These are phyloP conservation scores for Candida nonsorbophila DNA, from an alignment of 805 yeast genomes.

Conservation along the genomic window DNA sequence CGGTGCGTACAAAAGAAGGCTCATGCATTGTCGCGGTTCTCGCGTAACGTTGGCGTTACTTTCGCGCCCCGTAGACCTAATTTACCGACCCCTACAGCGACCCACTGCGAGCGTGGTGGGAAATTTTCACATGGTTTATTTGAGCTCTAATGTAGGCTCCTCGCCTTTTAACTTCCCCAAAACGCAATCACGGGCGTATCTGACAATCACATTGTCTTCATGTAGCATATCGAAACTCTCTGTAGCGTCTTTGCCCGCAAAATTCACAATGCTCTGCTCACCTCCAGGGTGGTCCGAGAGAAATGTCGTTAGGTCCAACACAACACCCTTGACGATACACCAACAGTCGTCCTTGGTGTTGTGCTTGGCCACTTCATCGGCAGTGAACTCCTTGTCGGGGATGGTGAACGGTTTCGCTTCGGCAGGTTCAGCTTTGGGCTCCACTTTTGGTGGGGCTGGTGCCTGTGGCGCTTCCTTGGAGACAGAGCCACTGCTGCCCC, in stretches of 20 bases:
- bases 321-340: constrained; percentile 50
- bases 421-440: no score
- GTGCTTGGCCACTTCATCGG: constrained; percentile 44
- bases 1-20: no score
- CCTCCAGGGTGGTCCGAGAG: constrained; percentile 57
- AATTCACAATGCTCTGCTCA: constrained; percentile 44
- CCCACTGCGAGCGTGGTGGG: background rate
- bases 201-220: constrained; percentile 48
- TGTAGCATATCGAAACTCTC: constrained; percentile 50
- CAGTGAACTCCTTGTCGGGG: constrained; percentile 44
- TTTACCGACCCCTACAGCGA: no score
- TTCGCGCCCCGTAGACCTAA: no score
- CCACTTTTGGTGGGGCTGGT: no score
- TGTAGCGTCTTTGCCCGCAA: constrained; percentile 45
- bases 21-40: no score
- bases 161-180: constrained; percentile 49
- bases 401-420: constrained; percentile 20
- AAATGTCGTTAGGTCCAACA: constrained; percentile 43
- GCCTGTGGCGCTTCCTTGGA: no score
- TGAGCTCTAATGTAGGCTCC: constrained; percentile 39
- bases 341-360: constrained; percentile 45
- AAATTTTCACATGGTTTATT: constrained; percentile 1
- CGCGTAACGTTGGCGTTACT: no score
- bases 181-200: constrained; percentile 44
- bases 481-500: no score